Conservation (phyloP, 2,329 filamentous ascomycete genomes). For the Passalora sequoiae region DNA sequence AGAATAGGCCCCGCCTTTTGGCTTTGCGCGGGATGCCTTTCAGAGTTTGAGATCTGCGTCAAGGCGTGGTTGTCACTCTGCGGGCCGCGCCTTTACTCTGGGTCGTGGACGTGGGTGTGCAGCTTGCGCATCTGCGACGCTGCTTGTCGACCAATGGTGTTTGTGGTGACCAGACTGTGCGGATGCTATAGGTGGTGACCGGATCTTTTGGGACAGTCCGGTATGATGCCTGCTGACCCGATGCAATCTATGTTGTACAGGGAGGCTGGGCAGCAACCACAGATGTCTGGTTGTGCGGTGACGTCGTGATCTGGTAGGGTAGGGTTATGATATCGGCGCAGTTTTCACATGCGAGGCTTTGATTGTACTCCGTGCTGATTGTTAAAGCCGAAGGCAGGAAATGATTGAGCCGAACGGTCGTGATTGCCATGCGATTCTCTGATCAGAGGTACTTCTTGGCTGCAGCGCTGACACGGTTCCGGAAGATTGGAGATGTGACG, state of each 20-base stretch:
- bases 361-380: neutral
- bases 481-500: slow-evolving; percentile 81
- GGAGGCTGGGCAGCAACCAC: slow-evolving; percentile 1
- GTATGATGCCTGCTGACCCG: neutral
- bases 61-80: neutral
- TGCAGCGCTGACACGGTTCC: slow-evolving; percentile 72
- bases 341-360: neutral
- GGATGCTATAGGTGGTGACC: neutral
- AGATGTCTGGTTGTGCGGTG: neutral
- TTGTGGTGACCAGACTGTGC: neutral
- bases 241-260: neutral
- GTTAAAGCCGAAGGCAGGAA: too few relatives aligned
- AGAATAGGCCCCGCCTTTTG: neutral
- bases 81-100: neutral
- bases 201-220: neutral
- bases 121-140: neutral
- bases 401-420: neutral
- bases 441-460: slow-evolving; percentile 63
- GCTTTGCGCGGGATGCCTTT: neutral
- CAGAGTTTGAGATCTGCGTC: neutral
- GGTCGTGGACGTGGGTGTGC: neutral
- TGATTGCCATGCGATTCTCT: neutral
- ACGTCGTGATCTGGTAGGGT: neutral
- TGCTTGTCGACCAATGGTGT: neutral
- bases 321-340: neutral